These are phyloP conservation scores for Cladosporium velox DNA, from an alignment of 2,329 filamentous ascomycete genomes.

Conservation along the genomic window DNA sequence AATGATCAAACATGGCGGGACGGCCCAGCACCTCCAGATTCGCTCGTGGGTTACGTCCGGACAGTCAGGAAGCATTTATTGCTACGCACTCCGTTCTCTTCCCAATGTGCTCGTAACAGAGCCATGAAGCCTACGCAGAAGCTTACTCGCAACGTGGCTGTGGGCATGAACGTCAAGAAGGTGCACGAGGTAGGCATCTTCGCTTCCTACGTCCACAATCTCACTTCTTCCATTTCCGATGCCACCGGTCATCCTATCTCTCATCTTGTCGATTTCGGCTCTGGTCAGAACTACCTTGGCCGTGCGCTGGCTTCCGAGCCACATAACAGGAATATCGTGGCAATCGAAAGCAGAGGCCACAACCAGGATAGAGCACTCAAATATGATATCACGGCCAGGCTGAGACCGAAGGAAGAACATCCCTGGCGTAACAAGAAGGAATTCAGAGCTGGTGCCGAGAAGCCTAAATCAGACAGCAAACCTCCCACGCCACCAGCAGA, in stretches of 20 bases:
- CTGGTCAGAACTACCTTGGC: slow-evolving; percentile 94
- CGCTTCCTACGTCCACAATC: slow-evolving; percentile 75
- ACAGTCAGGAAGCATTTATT: slow-evolving; percentile 66
- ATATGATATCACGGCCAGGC: slow-evolving; percentile 79
- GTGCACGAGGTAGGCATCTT: slow-evolving; percentile 91
- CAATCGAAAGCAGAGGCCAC: slow-evolving; percentile 82
- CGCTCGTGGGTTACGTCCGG: slow-evolving; percentile 70
- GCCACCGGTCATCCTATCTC: slow-evolving; percentile 60
- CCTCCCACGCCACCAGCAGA: slow-evolving; percentile 30
- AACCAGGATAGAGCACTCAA: slow-evolving; percentile 84
- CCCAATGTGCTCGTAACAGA: slow-evolving; percentile 35
- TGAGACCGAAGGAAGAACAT: slow-evolving; percentile 69
- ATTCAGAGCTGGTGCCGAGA: slow-evolving; percentile 53
- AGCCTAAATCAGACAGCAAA: slow-evolving; percentile 23
- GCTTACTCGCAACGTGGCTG: slow-evolving; percentile 70
- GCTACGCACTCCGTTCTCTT: slow-evolving; percentile 56
- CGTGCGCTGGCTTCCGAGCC: slow-evolving; percentile 80
- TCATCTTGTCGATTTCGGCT: slow-evolving; percentile 93
- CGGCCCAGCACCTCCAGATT: slow-evolving; percentile 51
- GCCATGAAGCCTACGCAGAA: slow-evolving; percentile 47
- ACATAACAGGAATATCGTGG: slow-evolving; percentile 84
- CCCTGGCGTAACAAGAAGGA: slow-evolving; percentile 83
- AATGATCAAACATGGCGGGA: slow-evolving; percentile 43
- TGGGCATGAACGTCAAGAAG: slow-evolving; percentile 97
- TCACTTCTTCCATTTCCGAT: slow-evolving; percentile 58